Conservation (phyloP, 2,329 filamentous ascomycete species). For the Monosporascus ibericus region DNA sequence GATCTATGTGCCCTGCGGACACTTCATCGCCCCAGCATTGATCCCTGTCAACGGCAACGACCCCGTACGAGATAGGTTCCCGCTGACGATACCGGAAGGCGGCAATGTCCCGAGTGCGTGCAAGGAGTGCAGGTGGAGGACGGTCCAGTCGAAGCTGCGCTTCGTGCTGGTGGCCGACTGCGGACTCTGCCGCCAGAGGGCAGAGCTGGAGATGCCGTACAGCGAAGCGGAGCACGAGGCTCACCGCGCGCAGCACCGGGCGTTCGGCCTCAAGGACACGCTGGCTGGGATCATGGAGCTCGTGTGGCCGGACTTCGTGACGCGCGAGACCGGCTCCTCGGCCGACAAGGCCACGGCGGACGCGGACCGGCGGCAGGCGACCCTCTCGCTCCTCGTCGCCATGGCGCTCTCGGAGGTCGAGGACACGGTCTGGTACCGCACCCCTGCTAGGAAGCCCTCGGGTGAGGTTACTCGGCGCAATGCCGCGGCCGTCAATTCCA, state of each 20-base stretch:
- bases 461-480: conserved; percentile 10
- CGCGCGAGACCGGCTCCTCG: conserved; percentile 11
- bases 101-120: conserved; percentile 11
- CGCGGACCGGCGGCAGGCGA: conserved; percentile 11
- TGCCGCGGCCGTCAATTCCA: conserved; percentile 4
- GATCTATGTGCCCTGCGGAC: conserved; percentile 15
- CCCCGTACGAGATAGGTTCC: conserved; percentile 14
- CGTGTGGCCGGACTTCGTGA: conserved; percentile 17
- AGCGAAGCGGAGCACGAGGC: conserved; percentile 9
- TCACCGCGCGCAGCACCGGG: conserved; percentile 13
- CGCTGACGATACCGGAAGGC: conserved; percentile 18
- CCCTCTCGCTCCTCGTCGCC: conserved; percentile 14
- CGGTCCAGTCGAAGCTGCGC: conserved; percentile 8
- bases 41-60: conserved; percentile 8
- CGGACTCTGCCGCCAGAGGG: conserved; percentile 10
- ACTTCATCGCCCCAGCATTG: conserved; percentile 13
- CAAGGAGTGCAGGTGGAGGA: conserved; percentile 18
- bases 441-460: conserved; percentile 7
- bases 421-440: conserved; percentile 15
- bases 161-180: conserved; percentile 14
- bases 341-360: conserved; percentile 8
- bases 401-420: conserved; percentile 18
- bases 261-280: conserved; percentile 5
- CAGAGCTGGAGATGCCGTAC: conserved; percentile 1
- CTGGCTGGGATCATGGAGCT: conserved; percentile 11